A percentile compares a stretch with the other conserved stretches of the same genome.
Evolutionary conservation across 371 early-diverging fungal genomes (phyloP).

Genomic region (Mucor irregularis): DNA sequence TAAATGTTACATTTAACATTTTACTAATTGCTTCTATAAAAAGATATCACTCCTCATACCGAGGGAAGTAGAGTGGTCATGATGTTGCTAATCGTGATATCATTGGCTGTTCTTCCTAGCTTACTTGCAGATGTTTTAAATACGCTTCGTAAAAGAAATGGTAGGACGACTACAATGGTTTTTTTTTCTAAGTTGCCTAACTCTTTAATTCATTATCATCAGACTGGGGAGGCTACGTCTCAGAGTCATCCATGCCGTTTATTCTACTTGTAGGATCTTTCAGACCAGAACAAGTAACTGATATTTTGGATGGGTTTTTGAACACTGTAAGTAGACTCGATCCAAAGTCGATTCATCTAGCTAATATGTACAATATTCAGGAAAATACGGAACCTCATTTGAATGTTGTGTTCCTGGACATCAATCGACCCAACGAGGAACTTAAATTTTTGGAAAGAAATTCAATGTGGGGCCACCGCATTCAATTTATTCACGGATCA

Average conservation of each 20-base stretch:
- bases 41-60: slow-evolving; percentile 70
- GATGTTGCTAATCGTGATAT: slow-evolving; percentile 67
- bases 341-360: not conserved
- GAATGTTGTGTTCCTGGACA: slow-evolving; percentile 60
- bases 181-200: not conserved
- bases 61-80: slow-evolving; percentile 64
- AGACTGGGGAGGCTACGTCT: slow-evolving; percentile 51
- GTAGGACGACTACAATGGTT: slow-evolving; percentile 19
- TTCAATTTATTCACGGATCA: slow-evolving; percentile 46
- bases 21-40: not conserved
- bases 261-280: slow-evolving; percentile 71
- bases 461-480: slow-evolving; percentile 45
- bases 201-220: not conserved
- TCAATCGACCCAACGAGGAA: slow-evolving; percentile 49
- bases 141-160: slow-evolving; percentile 53
- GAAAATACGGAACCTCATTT: slow-evolving; percentile 43
- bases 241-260: slow-evolving; percentile 50
- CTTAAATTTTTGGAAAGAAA: slow-evolving; percentile 50
- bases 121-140: slow-evolving; percentile 58
- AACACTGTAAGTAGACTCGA: slow-evolving; percentile 54
- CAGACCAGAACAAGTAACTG: slow-evolving; percentile 49
- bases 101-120: slow-evolving; percentile 64
- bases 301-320: slow-evolving; percentile 64
- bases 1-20: not conserved
- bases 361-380: slow-evolving; percentile 25